These are phyloP conservation scores for Yamadazyma olivae DNA, from an alignment of 805 yeast genomes.

Conservation along the genomic window DNA sequence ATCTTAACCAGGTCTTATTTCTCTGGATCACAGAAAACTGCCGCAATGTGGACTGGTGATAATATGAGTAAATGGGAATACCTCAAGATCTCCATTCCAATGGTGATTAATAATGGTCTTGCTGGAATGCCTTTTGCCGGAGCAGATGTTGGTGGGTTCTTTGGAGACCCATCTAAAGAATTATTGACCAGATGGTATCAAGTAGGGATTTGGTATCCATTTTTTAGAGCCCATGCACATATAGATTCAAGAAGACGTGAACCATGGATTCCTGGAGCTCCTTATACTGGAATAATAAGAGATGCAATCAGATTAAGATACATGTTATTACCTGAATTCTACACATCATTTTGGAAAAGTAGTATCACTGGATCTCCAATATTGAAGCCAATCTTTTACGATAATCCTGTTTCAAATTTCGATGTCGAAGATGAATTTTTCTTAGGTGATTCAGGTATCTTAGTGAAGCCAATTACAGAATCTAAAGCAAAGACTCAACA, in stretches of 20 bases:
- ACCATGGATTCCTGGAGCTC: conserved; percentile 84
- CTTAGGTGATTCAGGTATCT: conserved; percentile 64
- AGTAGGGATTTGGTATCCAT: conserved; percentile 93
- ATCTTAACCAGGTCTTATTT: conserved; percentile 81
- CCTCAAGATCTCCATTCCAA: conserved; percentile 75
- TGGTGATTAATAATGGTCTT: conserved; percentile 77
- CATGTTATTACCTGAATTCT: conserved; percentile 69
- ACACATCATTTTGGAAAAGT: conserved; percentile 72
- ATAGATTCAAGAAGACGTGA: conserved; percentile 90
- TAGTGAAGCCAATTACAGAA: conserved; percentile 78
- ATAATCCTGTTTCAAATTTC: conserved; percentile 45
- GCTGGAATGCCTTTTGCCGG: conserved; percentile 92
- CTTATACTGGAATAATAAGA: conserved; percentile 61
- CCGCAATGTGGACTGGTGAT: conserved; percentile 98
- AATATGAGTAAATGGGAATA: conserved; percentile 93
- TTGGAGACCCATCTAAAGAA: conserved; percentile 83
- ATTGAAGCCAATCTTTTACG: conserved; percentile 64
- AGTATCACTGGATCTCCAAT: conserved; percentile 66
- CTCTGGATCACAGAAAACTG: conserved; percentile 87
- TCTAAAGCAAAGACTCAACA: conserved; percentile 41
- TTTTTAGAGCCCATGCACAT: conserved; percentile 95
- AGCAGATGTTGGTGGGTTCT: conserved; percentile 96
- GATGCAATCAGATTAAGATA: conserved; percentile 76
- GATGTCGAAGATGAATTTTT: conserved; percentile 81
- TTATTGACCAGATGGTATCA: conserved; percentile 92